Evolutionary conservation across 768 basidiomycete genomes (phyloP), one percentile per base, ranked within the genome.

Genomic region (Russula foetens): DNA sequence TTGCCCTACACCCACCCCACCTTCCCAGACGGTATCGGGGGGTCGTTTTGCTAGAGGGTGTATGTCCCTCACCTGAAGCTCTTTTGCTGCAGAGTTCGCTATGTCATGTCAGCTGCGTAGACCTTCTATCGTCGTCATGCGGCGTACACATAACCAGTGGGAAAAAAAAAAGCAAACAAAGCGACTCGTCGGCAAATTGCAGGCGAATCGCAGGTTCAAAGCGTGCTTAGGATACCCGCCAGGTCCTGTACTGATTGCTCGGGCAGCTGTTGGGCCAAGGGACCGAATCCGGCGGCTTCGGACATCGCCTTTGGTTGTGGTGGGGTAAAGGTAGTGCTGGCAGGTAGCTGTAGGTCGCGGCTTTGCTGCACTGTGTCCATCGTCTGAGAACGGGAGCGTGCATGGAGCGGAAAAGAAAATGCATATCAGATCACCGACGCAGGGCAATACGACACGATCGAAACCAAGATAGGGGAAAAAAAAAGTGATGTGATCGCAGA

Each of bases 221-320:
- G 48, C 47, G 43, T 15, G 21, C 19, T 24, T 11, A 61, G 19
- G 15, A 52, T 35, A 14, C 55, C 26, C 12, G 43, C 54, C n/a
- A 60, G 35, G 19, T 60, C 54, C 17, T 56, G 48, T n/a, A 60
- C 54, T 1, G 49, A 51, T n/a, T 45, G 23, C 23, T 61, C 54
- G 21, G 54, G 51, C 21, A 47, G 6, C 14, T 26, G 6, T 19
- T 26, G 29, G n/a, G 21, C 14, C 9, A 24, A 52, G 29, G 33
- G 7, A 11, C 38, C 51, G 23, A 39, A 23, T 19, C 33, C 23
- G 7, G 19, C 12, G 11, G n/a, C 19, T 14, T 29, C n/a, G 3
- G 41, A 2, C 11, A 14, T 28, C 6, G n/a, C 15, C 41, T 9
- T 29, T 15, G 3, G n/a, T 7, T 26, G 24, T 29, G 44, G 21